These are phyloP conservation scores for Globisporangium orthogonon DNA, from an alignment of 352 stramenopile genomes.

Conservation along the genomic window DNA sequence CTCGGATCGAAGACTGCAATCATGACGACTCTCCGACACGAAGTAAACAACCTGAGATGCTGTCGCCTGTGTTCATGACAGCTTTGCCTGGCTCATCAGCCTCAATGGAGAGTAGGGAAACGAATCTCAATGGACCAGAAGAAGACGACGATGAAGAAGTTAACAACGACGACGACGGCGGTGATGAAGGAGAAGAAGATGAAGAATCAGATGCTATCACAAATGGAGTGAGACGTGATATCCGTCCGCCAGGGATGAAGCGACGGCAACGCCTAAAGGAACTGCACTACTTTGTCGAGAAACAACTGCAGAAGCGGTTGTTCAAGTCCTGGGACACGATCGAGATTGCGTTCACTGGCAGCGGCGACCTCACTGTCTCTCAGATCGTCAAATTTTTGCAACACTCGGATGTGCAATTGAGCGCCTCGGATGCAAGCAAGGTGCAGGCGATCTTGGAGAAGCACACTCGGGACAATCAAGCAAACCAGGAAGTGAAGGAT, in stretches of 20 bases:
- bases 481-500: not conserved
- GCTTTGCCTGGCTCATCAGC: constrained; percentile 9
- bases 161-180: constrained; percentile 6
- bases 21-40: no score
- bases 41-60: not conserved
- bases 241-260: constrained; percentile 32
- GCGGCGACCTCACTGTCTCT: constrained; percentile 48
- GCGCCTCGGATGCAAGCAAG: constrained; percentile 41
- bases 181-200: constrained; percentile 8
- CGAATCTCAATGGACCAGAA: constrained; percentile 6
- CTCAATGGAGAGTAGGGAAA: not conserved
- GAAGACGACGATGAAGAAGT: constrained; percentile 11
- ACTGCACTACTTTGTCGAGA: constrained; percentile 55
- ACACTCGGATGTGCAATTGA: constrained; percentile 62
- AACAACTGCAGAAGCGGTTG: constrained; percentile 61
- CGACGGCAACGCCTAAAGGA: constrained; percentile 50
- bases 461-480: constrained; percentile 14
- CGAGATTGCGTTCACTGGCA: constrained; percentile 58
- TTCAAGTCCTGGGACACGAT: constrained; percentile 66
- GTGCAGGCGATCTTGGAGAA: constrained; percentile 53
- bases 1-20: no score
- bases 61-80: constrained; percentile 14
- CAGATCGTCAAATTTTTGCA: constrained; percentile 74
- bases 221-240: not conserved
- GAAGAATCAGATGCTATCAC: not conserved